phyloP scores from a whole-genome alignment of 2,329 filamentous ascomycete genomes.

The Fusarium sp. region DNA sequence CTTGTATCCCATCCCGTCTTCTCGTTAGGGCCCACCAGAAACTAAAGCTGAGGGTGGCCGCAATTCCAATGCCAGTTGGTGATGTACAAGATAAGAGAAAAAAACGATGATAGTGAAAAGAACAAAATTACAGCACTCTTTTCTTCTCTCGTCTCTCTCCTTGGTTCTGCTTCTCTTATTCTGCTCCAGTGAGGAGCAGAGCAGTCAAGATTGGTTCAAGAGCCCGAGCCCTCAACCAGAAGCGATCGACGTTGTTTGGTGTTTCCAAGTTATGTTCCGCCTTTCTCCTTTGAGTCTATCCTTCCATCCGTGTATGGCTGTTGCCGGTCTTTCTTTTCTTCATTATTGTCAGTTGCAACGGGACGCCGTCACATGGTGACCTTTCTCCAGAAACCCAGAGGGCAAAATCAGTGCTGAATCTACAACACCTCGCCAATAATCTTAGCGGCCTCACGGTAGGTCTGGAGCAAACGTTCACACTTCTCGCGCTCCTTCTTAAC shows the following conservation, averaged over 20 bases:
- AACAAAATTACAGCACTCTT: constrained; percentile 43
- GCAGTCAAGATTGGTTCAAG: constrained; percentile 29
- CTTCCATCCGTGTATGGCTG: constrained; percentile 23
- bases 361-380: constrained; percentile 20
- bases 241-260: constrained; percentile 35
- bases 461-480: constrained; percentile 94
- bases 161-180: constrained; percentile 8
- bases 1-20: constrained; percentile 33
- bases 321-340: constrained; percentile 34
- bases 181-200: constrained; percentile 21
- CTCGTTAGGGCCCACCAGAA: constrained; percentile 33
- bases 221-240: constrained; percentile 25
- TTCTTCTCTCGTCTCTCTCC: constrained; percentile 31
- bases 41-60: constrained; percentile 40
- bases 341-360: constrained; percentile 37
- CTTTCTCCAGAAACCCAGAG: constrained; percentile 21
- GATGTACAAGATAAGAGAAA: constrained; percentile 46
- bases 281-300: constrained; percentile 38
- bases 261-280: constrained; percentile 30
- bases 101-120: constrained; percentile 23
- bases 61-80: constrained; percentile 44
- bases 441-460: constrained; percentile 97
- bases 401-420: constrained; percentile 27
- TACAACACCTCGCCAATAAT: constrained; percentile 97
- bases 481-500: constrained; percentile 99